Evolutionary conservation across 495 filamentous ascomycete species (phyloP).

Genomic region (Daldinia concentrica): DNA sequence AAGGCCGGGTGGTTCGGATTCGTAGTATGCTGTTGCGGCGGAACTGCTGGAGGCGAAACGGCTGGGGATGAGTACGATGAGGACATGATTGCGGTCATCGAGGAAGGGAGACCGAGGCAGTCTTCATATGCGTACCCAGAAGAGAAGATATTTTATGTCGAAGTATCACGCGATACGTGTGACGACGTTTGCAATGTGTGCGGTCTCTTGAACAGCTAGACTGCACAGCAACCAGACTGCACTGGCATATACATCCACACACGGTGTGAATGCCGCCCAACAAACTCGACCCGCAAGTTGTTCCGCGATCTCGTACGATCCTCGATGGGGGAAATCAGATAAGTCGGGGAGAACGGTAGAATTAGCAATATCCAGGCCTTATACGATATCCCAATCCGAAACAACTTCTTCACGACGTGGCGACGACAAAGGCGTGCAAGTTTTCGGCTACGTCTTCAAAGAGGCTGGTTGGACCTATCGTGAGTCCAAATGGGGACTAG

Average conservation of each 20-base stretch:
- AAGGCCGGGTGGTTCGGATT: slow-evolving; percentile 67
- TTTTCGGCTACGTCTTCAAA: not conserved
- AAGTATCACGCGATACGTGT: slow-evolving; percentile 20
- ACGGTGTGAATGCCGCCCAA: slow-evolving; percentile 36
- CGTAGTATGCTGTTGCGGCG: slow-evolving; percentile 54
- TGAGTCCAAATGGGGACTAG: not conserved
- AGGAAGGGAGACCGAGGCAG: slow-evolving; percentile 33
- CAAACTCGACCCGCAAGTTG: slow-evolving; percentile 48
- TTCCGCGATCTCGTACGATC: slow-evolving; percentile 26
- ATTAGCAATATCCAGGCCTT: not conserved
- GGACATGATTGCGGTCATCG: slow-evolving; percentile 68
- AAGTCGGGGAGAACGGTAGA: slow-evolving; percentile 8
- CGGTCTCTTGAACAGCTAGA: slow-evolving; percentile 14
- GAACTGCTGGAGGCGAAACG: slow-evolving; percentile 60
- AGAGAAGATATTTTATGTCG: slow-evolving; percentile 24
- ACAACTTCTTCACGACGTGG: slow-evolving; percentile 4
- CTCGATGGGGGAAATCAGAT: slow-evolving; percentile 8
- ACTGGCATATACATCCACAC: slow-evolving; percentile 10
- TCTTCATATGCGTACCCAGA: slow-evolving; percentile 47
- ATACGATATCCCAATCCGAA: slow-evolving; percentile 18
- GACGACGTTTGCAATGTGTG: slow-evolving; percentile 3
- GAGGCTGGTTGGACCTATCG: not conserved
- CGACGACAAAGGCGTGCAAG: slow-evolving; percentile 28
- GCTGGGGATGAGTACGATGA: slow-evolving; percentile 61
- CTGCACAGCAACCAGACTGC: slow-evolving; percentile 16